phyloP scores from a whole-genome alignment of 2,329 filamentous ascomycete species.

The Laburnicola sp. region DNA sequence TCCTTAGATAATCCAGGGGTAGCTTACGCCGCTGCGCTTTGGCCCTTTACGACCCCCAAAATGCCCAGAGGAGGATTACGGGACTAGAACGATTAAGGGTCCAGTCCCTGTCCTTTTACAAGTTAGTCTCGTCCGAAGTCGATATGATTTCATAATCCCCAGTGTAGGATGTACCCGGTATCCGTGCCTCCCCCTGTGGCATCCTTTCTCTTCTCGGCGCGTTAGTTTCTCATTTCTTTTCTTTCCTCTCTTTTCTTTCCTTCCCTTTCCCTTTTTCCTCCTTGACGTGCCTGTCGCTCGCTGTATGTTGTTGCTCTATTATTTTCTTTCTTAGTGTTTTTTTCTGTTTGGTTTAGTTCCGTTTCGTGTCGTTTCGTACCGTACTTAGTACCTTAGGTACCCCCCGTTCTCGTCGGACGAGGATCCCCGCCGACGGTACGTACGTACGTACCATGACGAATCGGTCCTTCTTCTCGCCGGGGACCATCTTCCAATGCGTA shows the following conservation, averaged over 20 bases:
- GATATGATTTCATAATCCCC: too few relatives aligned
- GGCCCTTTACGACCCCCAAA: background rate
- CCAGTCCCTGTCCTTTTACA: too few relatives aligned
- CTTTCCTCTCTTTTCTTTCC: background rate
- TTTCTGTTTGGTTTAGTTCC: background rate
- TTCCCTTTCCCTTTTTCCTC: background rate
- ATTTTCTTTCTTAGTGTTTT: background rate
- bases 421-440: background rate
- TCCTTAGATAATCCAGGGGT: slow-evolving; percentile 10
- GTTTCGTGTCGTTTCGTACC: too few relatives aligned
- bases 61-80: background rate
- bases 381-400: too few relatives aligned
- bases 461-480: slow-evolving; percentile 22
- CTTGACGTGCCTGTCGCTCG: background rate
- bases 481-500: slow-evolving; percentile 36
- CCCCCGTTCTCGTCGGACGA: too few relatives aligned
- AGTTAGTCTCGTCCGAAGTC: too few relatives aligned
- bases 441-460: slow-evolving; percentile 5
- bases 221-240: background rate
- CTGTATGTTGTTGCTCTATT: background rate
- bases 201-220: too few relatives aligned
- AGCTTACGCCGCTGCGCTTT: background rate
- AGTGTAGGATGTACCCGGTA: too few relatives aligned
- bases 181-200: too few relatives aligned
- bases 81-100: too few relatives aligned